Percentiles rank a stretch among this genome's conserved stretches.
phyloP scores from a whole-genome alignment of 2,329 filamentous ascomycete species.

The Aureobasidium sp. region DNA sequence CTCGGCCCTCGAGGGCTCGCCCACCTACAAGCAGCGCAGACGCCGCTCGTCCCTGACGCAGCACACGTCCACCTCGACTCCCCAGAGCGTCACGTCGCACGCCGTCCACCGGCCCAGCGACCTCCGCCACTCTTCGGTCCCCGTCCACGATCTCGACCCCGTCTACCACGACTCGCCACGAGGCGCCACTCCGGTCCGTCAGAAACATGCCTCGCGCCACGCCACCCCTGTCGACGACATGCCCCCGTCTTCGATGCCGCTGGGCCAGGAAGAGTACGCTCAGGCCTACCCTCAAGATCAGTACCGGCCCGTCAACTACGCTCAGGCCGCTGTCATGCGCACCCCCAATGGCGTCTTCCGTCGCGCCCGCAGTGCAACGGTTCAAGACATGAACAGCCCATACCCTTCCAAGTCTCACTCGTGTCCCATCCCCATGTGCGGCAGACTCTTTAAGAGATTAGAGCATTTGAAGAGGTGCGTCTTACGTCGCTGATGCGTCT shows the following conservation, averaged over 20 bases:
- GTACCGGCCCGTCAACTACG: constrained; percentile 41
- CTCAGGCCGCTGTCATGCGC: constrained; percentile 53
- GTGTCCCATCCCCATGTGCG: constrained; percentile 97
- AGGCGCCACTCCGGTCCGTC: constrained; percentile 58
- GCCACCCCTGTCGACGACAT: constrained; percentile 79
- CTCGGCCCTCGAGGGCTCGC: constrained; percentile 85
- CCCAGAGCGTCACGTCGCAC: constrained; percentile 38
- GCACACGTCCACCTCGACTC: constrained; percentile 31
- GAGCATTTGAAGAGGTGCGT: constrained; percentile 98
- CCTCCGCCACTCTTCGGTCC: constrained; percentile 80
- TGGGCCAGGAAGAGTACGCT: constrained; percentile 36
- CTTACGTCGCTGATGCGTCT: constrained; percentile 37
- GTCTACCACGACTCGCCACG: constrained; percentile 71
- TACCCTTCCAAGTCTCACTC: constrained; percentile 98
- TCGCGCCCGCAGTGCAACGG: constrained; percentile 85
- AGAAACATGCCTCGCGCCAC: constrained; percentile 77
- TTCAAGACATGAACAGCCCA: constrained; percentile 82
- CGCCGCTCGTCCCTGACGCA: constrained; percentile 81
- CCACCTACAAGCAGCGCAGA: constrained; percentile 95
- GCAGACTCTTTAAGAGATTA: constrained; percentile 94
- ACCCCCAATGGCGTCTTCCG: constrained; percentile 69
- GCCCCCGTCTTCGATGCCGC: constrained; percentile 47
- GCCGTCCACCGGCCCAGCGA: constrained; percentile 77
- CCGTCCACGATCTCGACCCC: constrained; percentile 72
- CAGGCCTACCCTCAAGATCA: constrained; percentile 34